phyloP scores from a whole-genome alignment of 805 yeast genomes.

The Lipomyces sp. region DNA sequence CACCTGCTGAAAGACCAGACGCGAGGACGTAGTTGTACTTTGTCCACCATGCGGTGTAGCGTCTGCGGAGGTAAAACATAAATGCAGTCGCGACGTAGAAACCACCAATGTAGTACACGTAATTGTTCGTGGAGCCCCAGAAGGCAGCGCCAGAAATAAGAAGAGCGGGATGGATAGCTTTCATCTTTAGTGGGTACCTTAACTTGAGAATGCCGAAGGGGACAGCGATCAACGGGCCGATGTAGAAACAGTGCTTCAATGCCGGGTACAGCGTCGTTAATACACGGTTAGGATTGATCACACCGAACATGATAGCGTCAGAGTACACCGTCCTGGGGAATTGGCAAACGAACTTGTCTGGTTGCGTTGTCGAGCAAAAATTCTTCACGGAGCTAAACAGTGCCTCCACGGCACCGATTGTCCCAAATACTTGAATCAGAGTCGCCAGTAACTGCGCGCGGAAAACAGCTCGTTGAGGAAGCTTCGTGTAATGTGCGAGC shows the following conservation, averaged over 20 bases:
- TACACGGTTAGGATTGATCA: slow-evolving; percentile 15
- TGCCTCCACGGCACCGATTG: slow-evolving; percentile 15
- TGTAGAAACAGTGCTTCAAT: slow-evolving; percentile 16
- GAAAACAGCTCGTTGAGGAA: slow-evolving; percentile 45
- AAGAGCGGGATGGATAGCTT: slow-evolving; percentile 9
- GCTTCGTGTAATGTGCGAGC: slow-evolving; percentile 50
- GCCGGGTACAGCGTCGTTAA: slow-evolving; percentile 14
- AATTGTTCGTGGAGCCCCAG: slow-evolving; percentile 16
- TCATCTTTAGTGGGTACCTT: slow-evolving; percentile 7
- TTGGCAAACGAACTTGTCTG: slow-evolving; percentile 14
- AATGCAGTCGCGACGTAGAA: slow-evolving; percentile 46
- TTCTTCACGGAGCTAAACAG: slow-evolving; percentile 9
- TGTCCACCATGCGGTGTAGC: slow-evolving; percentile 67
- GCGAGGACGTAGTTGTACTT: slow-evolving; percentile 66
- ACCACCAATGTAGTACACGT: slow-evolving; percentile 13
- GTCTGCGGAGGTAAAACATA: slow-evolving; percentile 54
- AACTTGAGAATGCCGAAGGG: slow-evolving; percentile 14
- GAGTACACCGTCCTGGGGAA: slow-evolving; percentile 16
- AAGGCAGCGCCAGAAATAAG: slow-evolving; percentile 7
- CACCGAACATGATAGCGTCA: slow-evolving; percentile 19
- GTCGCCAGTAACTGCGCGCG: slow-evolving; percentile 35
- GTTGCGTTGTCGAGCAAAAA: slow-evolving; percentile 15
- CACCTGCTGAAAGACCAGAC: slow-evolving; percentile 63
- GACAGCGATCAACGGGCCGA: slow-evolving; percentile 15
- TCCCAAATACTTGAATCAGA: slow-evolving; percentile 11